Base-by-base conservation (phyloP, 306 rosid species). In the Cucurbita moschata region DNA sequence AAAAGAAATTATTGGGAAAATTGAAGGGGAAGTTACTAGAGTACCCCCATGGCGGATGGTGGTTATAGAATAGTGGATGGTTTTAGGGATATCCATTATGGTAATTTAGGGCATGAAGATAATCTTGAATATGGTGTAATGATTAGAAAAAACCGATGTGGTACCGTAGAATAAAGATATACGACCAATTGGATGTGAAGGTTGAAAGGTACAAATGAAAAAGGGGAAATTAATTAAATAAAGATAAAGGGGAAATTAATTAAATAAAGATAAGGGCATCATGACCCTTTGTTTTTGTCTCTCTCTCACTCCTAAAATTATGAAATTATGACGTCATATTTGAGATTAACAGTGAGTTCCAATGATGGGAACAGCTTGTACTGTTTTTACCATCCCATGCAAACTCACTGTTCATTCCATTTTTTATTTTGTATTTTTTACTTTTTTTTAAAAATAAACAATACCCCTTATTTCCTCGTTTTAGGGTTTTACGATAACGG, bases 291-390 rank as follows among this genome's bases (percentile, higher is more conserved):
- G 2, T 37, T 8, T 62, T 4, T 63, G 14, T 62, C 44, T 62
- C 70, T 63, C 6, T 9, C 70, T 16, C 13, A 8, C 50, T 63
- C 70, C 7, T 10, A n/a, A 40, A 65, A 18, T 65, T 65, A 65
- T 65, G 40, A 58, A 68, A 37, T 18, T 52, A 58, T 85, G 89
- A 86, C 87, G 58, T 54, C 35, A 77, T 73, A 70, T 53, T 57
- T 7, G 66, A 54, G 80, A 26, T 63, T 82, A 86, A 88, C 88
- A 88, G 90, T 88, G 82, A 82, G 87, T 81, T 81, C 82, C 88
- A 79, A 86, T 88, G 80, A 82, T 88, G 30, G 11, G 35, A 10
- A 40, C 44, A 16, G 12, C 35, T 30, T 42, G 82, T 60, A 60
- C 76, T 76, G 81, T 76, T 61, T 30, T 82, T 40, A 37, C 51